Evolutionary conservation across 257 asterid genomes (phyloP), one percentile per base, ranked within the genome.

Genomic region (Jasminum sambac): DNA sequence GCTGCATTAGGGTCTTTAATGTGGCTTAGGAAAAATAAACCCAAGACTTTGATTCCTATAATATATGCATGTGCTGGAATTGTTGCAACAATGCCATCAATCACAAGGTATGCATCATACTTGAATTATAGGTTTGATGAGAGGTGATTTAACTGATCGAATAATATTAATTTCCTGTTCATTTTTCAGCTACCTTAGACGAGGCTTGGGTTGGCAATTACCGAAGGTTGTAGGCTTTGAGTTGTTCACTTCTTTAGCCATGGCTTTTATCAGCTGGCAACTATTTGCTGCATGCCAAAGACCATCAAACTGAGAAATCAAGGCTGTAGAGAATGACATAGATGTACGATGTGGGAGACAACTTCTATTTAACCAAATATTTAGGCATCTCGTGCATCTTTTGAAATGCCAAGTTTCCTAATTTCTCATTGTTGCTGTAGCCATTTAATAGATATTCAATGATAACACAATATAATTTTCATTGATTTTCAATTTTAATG

Each of bases 181-280:
- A 44, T 63, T 74, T 42, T 77, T 81, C 90, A 95, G 99, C 79
- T 95, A 95, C 77, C 79, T 95, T 83, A 91, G 81, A 72, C 90
- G 68, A 68, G 84, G 95, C 10, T 72, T 91, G 82, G 98, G 97
- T 66, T 95, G 99, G 99, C 94, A 91, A 65, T 83, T 91, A 14
- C 88, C 95, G 0, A 82, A 89, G 78, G 80, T 92, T 13, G 97
- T 95, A 42, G 98, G 97, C 73, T 91, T 95, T 65, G 97, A 95
- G 83, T 79, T 95, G 10, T 80, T 87, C 75, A 77, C 94, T 69
- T 91, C 99, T 41, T 80, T 95, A 85, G 79, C 72, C 64, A 88
- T 91, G 95, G 98, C 99, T 71, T 89, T 91, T 72, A 75, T 89
- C 68, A 91, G 99, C 87, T 95, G 98, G 98, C 99, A 95, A 78